Base-by-base conservation (phyloP, 2,329 filamentous ascomycete species). In the Ophiostoma sp. region DNA sequence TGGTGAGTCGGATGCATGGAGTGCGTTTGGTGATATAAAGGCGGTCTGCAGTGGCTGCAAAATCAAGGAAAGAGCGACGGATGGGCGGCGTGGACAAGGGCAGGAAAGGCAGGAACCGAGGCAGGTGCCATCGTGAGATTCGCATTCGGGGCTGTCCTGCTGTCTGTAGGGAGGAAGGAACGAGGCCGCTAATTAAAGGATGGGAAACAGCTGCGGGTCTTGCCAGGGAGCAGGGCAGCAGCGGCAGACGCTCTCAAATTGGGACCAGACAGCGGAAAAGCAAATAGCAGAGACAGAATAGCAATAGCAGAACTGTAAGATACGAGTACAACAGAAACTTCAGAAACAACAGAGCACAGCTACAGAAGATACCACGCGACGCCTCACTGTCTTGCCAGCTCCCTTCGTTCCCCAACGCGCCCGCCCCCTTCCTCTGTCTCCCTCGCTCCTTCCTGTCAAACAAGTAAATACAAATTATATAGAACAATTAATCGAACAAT, bases 401-500 rank as follows among this genome's bases (percentile, higher is more conserved):
- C 52, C 52, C 27, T 38, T 60, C 55, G 27, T 38, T 60, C 27
- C 52, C 55, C 55, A 60, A 60, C 55, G 18, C 45, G 41, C 68
- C 49, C 52, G 62, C 60, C 40, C 63, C 16, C 63, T 40, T 55
- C 67, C 42, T 55, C 64, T 27, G 27, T 27, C 27, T 27, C 27
- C 27, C 14, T 47, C 55, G 47, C 47, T 47, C 52, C 67, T 64
- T 8, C 47, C 41, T 55, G 41, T 68, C 55, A 40, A 16, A 62
- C 18, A 9, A n/a, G 8, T 16, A 41, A 41, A 62, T 62, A 62
- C 14, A 36, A 18, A 18, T 63, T 42, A 42, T 63, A 11, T 3
- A 7, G 6, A 63, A 41, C 9, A 62, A 41, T 9, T 38, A 14
- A 18, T 16, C 18, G 4, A 63, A 63, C 38, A 42, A 41, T 58